Conservation (phyloP, 495 filamentous ascomycete genomes). For the Trichoderma reesei region DNA sequence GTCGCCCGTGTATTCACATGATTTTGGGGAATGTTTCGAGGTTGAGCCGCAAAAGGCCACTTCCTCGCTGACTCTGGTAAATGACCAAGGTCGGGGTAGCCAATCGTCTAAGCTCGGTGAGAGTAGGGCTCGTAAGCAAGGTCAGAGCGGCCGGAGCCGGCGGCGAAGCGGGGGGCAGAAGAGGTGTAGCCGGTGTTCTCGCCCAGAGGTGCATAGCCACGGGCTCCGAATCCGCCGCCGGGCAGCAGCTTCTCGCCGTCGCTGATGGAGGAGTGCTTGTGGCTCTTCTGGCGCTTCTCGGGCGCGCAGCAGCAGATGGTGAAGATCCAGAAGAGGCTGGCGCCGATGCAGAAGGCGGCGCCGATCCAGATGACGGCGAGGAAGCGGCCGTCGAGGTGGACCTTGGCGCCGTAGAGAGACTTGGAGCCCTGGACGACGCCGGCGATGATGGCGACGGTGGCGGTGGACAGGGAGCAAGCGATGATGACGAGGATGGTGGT, state of each 20-base stretch:
- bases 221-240: conserved; percentile 16
- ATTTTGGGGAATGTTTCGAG: not conserved
- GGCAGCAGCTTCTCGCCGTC: conserved; percentile 40
- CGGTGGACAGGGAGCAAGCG: conserved; percentile 50
- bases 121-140: conserved; percentile 47
- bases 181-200: conserved; percentile 26
- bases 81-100: not conserved
- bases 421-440: conserved; percentile 58
- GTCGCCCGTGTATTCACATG: not conserved
- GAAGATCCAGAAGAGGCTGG: conserved; percentile 79
- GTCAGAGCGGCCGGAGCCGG: conserved; percentile 26
- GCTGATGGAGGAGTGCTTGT: conserved; percentile 17
- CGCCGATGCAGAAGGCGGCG: conserved; percentile 61
- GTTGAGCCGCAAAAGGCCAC: not conserved
- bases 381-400: conserved; percentile 55
- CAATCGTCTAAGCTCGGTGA: conserved; percentile 31
- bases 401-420: conserved; percentile 55
- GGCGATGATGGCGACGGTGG: conserved; percentile 50
- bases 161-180: conserved; percentile 18
- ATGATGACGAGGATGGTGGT: conserved; percentile 52
- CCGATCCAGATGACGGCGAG: conserved; percentile 67
- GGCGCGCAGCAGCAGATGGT: conserved; percentile 77
- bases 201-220: conserved; percentile 33
- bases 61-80: not conserved
- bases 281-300: conserved; percentile 21